A percentile compares a stretch with the other conserved stretches of the same genome.
Evolutionary conservation across 495 filamentous ascomycete genomes (phyloP).

Genomic region (Daldinia vernicosa): DNA sequence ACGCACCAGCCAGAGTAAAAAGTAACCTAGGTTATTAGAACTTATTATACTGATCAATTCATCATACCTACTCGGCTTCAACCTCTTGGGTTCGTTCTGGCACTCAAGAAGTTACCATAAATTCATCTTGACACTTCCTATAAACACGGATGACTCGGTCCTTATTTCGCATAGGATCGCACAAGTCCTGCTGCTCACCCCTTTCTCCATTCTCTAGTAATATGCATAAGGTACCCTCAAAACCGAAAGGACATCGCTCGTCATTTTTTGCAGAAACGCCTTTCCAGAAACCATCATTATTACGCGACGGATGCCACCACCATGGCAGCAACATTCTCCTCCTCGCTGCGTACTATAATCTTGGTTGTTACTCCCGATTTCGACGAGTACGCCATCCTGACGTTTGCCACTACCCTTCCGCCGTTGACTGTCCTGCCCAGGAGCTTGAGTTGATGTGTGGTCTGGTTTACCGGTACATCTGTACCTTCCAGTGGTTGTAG

Average conservation of each 20-base stretch:
- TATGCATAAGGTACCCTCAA: slow-evolving; percentile 39
- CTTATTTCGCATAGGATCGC: background rate
- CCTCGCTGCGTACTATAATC: slow-evolving; percentile 88
- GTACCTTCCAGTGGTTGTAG: slow-evolving; percentile 94
- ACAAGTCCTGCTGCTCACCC: slow-evolving; percentile 9
- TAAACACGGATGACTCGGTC: slow-evolving; percentile 18
- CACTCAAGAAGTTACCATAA: slow-evolving; percentile 6
- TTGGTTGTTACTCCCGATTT: slow-evolving; percentile 95
- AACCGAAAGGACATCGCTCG: slow-evolving; percentile 45
- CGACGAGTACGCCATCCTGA: slow-evolving; percentile 92
- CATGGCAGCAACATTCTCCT: slow-evolving; percentile 86
- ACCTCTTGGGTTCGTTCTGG: slow-evolving; percentile 6
- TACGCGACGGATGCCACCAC: slow-evolving; percentile 87
- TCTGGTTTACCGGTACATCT: slow-evolving; percentile 84
- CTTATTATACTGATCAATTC: slow-evolving; percentile 33
- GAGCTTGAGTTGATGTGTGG: slow-evolving; percentile 93
- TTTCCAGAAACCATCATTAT: slow-evolving; percentile 48
- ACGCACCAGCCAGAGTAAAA: background rate
- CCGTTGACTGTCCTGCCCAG: slow-evolving; percentile 95
- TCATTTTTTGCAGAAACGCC: slow-evolving; percentile 47
- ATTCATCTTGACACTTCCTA: slow-evolving; percentile 15
- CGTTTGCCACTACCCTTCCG: slow-evolving; percentile 83
- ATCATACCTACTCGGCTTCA: slow-evolving; percentile 8
- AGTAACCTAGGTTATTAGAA: background rate
- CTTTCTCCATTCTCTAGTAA: slow-evolving; percentile 31